Evolutionary conservation across 306 rosid genomes (phyloP), one percentile per base, ranked within the genome.

Genomic region (Prunus armeniaca): DNA sequence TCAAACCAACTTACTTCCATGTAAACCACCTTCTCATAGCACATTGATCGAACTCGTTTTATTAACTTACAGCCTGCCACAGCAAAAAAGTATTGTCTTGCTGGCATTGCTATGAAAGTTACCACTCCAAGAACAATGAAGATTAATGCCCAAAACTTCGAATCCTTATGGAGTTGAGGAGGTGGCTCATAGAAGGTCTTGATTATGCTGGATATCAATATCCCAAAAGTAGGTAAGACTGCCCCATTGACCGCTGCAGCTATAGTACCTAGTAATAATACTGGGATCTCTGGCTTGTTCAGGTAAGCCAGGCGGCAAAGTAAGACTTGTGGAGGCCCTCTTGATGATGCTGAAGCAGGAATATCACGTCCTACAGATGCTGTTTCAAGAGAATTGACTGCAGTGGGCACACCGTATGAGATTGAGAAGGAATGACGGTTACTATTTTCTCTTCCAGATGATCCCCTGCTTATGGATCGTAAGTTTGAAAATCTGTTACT

Each of bases 1-100:
- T 93, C 97, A 62, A 90, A 93, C 97, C 97, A 90, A 66, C 88
- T 82, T 71, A 90, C 77, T 84, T 93, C 97, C 93, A 88, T 88
- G 79, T 86, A 81, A 82, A 89, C 81, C 67, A 90, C 83, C 80
- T 86, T 90, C 78, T 90, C 84, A 12, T 89, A 93, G 68, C 92
- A 88, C 85, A 84, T 85, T 73, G 77, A 73, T 25, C 96, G 82
- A 54, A 89, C 84, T 76, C 91, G 76, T 72, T 77, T 84, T 46
- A 89, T 89, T 74, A 90, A 81, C 80, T 79, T 89, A 57, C 85
- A 76, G n/a, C 97, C 96, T 2, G 91, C 96, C 58, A 93, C 91
- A 5, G 87, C 78, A 71, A 93, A 90, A 49, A 86, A 73, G 78
- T 90, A 93, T 12, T 89, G 70, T 69, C 83, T 81, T 20, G 84